phyloP scores from a whole-genome alignment of 2,329 filamentous ascomycete species.

The Stemphylium vesicarium region DNA sequence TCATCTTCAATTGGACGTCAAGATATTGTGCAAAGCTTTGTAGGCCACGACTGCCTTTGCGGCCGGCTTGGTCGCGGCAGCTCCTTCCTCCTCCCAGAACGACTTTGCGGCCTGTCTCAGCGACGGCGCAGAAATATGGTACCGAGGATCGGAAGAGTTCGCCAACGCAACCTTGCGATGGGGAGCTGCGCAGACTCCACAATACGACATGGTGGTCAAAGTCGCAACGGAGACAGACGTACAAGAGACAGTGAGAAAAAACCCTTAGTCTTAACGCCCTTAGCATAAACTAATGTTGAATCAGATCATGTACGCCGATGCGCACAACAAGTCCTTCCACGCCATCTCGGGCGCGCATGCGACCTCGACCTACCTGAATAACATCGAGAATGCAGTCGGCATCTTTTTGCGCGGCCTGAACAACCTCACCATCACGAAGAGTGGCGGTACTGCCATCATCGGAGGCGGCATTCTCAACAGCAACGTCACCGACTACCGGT shows the following conservation, averaged over 20 bases:
- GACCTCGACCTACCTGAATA: slow-evolving; percentile 28
- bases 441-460: slow-evolving; percentile 28
- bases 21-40: background rate
- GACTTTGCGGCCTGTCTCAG: background rate
- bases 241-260: slow-evolving; percentile 21
- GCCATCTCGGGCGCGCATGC: slow-evolving; percentile 48
- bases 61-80: background rate
- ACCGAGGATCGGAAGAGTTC: slow-evolving; percentile 16
- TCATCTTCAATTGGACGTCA: background rate
- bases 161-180: slow-evolving; percentile 20
- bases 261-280: no score
- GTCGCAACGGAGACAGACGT: slow-evolving; percentile 29
- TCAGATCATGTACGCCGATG: slow-evolving; percentile 31
- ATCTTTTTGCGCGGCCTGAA: slow-evolving; percentile 41
- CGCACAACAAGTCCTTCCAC: slow-evolving; percentile 42
- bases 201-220: slow-evolving; percentile 27
- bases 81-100: background rate
- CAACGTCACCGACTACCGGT: slow-evolving; percentile 34
- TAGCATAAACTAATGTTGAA: background rate
- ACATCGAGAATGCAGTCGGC: slow-evolving; percentile 35
- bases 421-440: slow-evolving; percentile 27
- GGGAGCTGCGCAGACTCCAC: slow-evolving; percentile 22
- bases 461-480: slow-evolving; percentile 34
- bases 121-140: slow-evolving; percentile 10
- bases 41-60: background rate